phyloP scores from a whole-genome alignment of 208 protist species.

The Leishmania guyanensis region DNA sequence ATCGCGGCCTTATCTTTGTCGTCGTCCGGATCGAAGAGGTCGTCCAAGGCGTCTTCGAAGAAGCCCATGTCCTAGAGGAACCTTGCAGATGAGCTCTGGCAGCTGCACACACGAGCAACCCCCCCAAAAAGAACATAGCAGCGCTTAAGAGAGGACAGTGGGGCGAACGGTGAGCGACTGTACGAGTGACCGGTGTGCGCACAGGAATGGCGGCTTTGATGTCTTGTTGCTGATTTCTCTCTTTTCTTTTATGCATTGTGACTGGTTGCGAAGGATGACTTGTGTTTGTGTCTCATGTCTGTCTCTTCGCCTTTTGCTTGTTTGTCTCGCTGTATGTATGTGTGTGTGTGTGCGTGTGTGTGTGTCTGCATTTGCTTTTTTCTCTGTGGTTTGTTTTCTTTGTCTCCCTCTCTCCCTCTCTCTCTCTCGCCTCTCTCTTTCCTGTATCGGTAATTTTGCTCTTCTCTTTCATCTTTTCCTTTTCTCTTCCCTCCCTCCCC shows the following conservation, averaged over 20 bases:
- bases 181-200: not conserved
- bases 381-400: not conserved
- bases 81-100: constrained; percentile 3
- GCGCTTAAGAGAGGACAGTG: not conserved
- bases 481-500: not conserved
- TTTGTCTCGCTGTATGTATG: not conserved
- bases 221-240: not conserved
- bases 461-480: not conserved
- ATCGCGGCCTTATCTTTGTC: not conserved
- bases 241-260: not conserved
- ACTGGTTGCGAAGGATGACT: not conserved
- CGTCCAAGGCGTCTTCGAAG: not conserved
- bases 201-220: not conserved
- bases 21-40: constrained; percentile 1
- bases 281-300: not conserved
- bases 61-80: not conserved
- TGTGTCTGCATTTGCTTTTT: not conserved
- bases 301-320: not conserved
- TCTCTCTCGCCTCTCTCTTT: not conserved
- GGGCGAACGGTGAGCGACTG: not conserved
- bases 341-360: not conserved
- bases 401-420: constrained; percentile 1
- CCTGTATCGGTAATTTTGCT: constrained; percentile 1
- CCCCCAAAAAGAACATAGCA: not conserved
- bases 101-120: not conserved